Percentiles rank a stretch among this genome's conserved stretches.
phyloP scores from a whole-genome alignment of 1,284 basidiomycete species.

The Inonotus hispidus region DNA sequence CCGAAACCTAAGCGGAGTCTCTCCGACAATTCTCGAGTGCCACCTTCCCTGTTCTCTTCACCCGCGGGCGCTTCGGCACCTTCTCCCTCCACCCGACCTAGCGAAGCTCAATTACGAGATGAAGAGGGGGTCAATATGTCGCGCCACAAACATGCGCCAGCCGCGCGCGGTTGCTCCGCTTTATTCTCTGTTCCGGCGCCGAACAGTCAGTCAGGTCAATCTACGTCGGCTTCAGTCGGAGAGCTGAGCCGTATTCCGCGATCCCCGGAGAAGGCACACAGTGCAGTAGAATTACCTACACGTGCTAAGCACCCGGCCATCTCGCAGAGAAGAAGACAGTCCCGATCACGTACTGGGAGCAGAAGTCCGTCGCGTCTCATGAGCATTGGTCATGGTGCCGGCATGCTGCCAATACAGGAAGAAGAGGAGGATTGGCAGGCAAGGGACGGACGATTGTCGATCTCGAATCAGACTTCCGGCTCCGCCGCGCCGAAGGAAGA shows the following conservation, averaged over 20 bases:
- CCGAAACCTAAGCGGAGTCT: background rate
- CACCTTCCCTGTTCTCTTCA: background rate
- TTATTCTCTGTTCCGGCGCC: background rate
- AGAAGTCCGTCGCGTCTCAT: conserved; percentile 1
- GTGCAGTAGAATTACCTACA: background rate
- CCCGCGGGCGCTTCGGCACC: background rate
- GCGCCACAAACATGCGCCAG: background rate
- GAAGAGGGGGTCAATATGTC: background rate
- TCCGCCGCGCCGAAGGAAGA: conserved; percentile 1
- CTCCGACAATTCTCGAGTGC: background rate
- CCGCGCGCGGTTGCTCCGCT: background rate
- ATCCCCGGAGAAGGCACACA: background rate
- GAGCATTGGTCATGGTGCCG: conserved; percentile 6
- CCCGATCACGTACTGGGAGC: background rate
- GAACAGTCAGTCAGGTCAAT: background rate
- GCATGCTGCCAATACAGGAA: conserved; percentile 9
- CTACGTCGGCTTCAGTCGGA: background rate
- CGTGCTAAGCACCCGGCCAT: background rate
- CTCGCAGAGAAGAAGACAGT: background rate
- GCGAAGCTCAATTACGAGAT: background rate
- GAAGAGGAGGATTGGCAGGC: conserved; percentile 13
- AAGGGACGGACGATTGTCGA: conserved; percentile 10
- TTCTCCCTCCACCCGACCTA: background rate
- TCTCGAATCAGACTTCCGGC: conserved; percentile 10
- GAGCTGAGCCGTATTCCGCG: background rate